Conservation (phyloP, 352 stramenopile genomes). For the Phytophthora lateralis region DNA sequence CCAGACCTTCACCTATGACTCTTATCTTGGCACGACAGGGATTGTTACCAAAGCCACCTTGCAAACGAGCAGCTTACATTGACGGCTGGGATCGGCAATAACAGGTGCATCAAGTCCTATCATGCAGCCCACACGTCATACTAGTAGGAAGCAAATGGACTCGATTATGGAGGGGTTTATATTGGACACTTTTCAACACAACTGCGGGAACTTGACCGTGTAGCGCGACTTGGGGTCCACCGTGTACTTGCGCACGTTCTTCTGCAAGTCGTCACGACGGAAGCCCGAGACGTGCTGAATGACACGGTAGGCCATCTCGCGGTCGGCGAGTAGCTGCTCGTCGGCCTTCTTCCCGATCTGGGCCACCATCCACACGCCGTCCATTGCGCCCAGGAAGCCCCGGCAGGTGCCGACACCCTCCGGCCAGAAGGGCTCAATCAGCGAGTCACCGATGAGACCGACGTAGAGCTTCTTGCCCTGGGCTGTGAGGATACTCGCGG, state of each 20-base stretch:
- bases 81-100: neutral
- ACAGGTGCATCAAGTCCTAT: neutral
- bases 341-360: constrained; percentile 75
- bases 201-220: constrained; percentile 73
- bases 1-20: neutral
- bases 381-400: constrained; percentile 80
- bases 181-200: constrained; percentile 44
- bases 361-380: constrained; percentile 79
- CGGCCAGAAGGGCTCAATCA: constrained; percentile 89
- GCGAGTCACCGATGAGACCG: constrained; percentile 74
- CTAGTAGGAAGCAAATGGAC: constrained; percentile 3
- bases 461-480: constrained; percentile 82
- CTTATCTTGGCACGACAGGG: constrained; percentile 1
- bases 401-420: constrained; percentile 83
- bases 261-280: constrained; percentile 74
- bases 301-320: constrained; percentile 78
- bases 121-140: too few relatives aligned
- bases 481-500: constrained; percentile 65
- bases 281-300: constrained; percentile 80
- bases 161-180: too few relatives aligned
- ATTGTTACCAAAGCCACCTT: neutral
- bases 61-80: neutral
- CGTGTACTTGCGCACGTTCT: constrained; percentile 85
- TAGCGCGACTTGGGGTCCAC: constrained; percentile 79
- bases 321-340: constrained; percentile 73